Percentiles rank a stretch among this genome's conserved stretches.
phyloP scores from a whole-genome alignment of 1,139 yeast species.

The Taphrina deformans region DNA sequence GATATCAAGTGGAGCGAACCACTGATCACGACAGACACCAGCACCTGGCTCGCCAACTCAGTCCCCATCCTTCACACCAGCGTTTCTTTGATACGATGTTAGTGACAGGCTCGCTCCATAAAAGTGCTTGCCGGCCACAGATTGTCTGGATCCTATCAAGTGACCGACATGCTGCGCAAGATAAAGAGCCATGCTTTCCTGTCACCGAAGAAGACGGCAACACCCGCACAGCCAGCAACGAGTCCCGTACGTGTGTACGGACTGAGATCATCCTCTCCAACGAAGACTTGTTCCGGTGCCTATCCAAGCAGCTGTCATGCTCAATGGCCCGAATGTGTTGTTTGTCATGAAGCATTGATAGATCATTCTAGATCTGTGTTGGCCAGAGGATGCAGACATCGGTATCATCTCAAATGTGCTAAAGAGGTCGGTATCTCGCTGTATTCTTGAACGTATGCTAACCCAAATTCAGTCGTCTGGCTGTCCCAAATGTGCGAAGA shows the following conservation, averaged over 20 bases:
- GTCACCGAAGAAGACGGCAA: background rate
- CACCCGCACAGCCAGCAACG: background rate
- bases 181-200: slow-evolving; percentile 10
- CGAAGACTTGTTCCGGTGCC: background rate
- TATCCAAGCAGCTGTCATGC: background rate
- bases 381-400: background rate
- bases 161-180: slow-evolving; percentile 18
- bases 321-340: background rate
- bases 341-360: background rate
- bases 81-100: no score
- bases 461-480: background rate
- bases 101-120: no score
- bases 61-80: no score
- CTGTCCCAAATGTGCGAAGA: background rate
- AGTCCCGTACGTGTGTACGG: slow-evolving; percentile 5
- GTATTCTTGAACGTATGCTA: background rate
- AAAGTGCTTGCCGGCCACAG: no score
- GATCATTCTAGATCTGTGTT: background rate
- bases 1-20: no score
- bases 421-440: background rate
- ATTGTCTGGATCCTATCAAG: no score
- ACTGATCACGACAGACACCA: no score
- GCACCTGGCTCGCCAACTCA: no score
- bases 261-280: background rate
- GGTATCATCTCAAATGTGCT: background rate